Conservation (phyloP, 148 eudicot species). For the Rhododendron williamsianum region DNA sequence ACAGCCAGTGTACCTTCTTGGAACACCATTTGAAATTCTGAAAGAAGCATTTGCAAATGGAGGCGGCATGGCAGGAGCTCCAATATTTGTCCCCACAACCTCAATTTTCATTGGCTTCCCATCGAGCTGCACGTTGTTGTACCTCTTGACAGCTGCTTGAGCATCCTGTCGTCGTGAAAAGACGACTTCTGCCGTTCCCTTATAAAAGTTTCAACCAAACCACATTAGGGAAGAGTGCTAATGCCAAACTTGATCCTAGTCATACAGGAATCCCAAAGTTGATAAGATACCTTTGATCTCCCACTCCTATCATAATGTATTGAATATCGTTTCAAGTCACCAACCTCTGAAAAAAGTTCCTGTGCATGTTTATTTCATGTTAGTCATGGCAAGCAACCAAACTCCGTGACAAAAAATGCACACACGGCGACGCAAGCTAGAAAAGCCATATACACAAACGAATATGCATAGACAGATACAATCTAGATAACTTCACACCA, state of each 20-base stretch:
- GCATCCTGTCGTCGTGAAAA: constrained; percentile 71
- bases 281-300: constrained; percentile 60
- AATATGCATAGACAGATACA: background rate
- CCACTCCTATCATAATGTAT: constrained; percentile 79
- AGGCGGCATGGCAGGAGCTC: constrained; percentile 33
- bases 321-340: constrained; percentile 60
- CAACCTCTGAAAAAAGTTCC: constrained; percentile 81
- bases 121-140: constrained; percentile 86
- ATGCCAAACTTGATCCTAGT: constrained; percentile 25
- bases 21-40: constrained; percentile 28
- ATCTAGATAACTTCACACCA: background rate
- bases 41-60: constrained; percentile 30
- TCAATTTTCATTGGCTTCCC: constrained; percentile 94
- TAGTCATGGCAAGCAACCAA: background rate
- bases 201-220: constrained; percentile 12
- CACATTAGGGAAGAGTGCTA: constrained; percentile 12
- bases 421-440: background rate
- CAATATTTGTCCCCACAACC: constrained; percentile 63
- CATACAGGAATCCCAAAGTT: constrained; percentile 32
- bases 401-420: background rate
- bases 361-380: constrained; percentile 16
- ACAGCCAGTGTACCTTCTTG: constrained; percentile 35
- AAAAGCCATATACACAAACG: background rate
- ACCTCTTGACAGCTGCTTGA: constrained; percentile 72
- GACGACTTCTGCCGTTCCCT: constrained; percentile 92